These are phyloP conservation scores for Tremella yokohamensis DNA, from an alignment of 768 basidiomycete genomes.

Conservation along the genomic window DNA sequence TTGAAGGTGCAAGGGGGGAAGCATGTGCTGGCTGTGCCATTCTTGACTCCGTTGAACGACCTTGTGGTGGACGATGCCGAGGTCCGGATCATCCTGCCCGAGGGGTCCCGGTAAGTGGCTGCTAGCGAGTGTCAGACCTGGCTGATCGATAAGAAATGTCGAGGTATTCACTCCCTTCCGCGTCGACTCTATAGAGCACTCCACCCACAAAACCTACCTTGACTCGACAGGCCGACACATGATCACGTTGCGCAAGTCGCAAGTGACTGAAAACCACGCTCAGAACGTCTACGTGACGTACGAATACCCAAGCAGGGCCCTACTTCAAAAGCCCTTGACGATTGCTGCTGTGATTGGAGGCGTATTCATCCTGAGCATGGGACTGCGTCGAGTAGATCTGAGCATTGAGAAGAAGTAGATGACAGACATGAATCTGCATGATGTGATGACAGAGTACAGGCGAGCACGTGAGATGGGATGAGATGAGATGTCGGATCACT, in stretches of 20 bases:
- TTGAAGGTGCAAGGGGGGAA: conserved; percentile 64
- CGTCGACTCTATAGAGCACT: conserved; percentile 60
- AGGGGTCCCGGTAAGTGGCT: conserved; percentile 81
- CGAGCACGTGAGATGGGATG: too few species aligned
- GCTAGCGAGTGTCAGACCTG: neutral
- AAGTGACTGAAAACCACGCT: conserved; percentile 74
- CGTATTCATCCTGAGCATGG: conserved; percentile 40
- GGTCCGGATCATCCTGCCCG: conserved; percentile 77
- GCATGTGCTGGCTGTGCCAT: conserved; percentile 72
- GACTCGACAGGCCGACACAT: conserved; percentile 85
- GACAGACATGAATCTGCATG: neutral
- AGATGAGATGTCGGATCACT: too few species aligned
- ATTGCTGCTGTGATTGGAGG: conserved; percentile 59
- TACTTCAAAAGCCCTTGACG: conserved; percentile 78
- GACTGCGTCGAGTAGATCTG: conserved; percentile 58
- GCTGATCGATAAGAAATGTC: conserved; percentile 61
- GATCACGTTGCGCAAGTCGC: conserved; percentile 67
- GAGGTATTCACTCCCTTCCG: conserved; percentile 74
- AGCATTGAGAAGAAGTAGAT: conserved; percentile 52
- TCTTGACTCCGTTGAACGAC: conserved; percentile 75
- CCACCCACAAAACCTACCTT: conserved; percentile 79
- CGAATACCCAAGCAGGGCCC: conserved; percentile 72
- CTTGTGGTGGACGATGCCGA: conserved; percentile 77
- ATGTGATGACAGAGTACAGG: neutral
- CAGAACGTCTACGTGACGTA: conserved; percentile 84